Base-by-base conservation (phyloP, 805 yeast species). In the Lachancea dasiensis region DNA sequence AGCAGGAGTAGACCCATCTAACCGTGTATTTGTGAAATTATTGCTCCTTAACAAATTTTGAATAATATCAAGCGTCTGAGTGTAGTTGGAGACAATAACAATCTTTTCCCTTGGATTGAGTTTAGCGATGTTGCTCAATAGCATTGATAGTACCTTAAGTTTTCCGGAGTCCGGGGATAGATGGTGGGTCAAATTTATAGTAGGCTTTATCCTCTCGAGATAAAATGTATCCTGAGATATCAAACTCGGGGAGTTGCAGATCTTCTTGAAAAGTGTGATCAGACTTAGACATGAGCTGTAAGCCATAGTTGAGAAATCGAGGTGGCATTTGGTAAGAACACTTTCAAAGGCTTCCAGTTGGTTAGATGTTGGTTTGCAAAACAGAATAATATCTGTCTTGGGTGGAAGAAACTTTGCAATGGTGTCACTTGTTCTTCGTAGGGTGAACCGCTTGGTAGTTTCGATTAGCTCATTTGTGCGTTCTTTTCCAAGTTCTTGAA, bases 1-100 rank as follows among this genome's bases (percentile, higher is more conserved):
- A 21, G 77, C 70, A 0, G 86, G 82, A 0, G 95, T 86, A 1
- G 84, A 68, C 0, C 98, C 98, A 61, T 92, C 98, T 5, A 92
- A 60, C 30, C 97, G 65, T 5, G 69, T 58, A 51, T 68, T 81
- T 1, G 73, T 52, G 44, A 79, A 49, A 31, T 72, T 69, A 19
- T 73, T 52, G 9, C 73, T 68, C 5, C 58, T 58, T 29, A 87
- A 52, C 3, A 81, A 48, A 4, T 61, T 58, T 52, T 86, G 86
- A 13, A 89, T 61, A 4, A 92, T 59, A 53, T 90, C 95, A 23
- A 90, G 67, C 0, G 95, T 86, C 50, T 84, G 81, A 0, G 97
- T 90, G 45, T 79, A 89, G 45, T 90, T 86, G 0, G 96, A 87
- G 1, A 89, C 83, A 18, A 90, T 60, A 1, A 90, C 96, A 2